phyloP scores from a whole-genome alignment of 2,329 filamentous ascomycete genomes.

The Xylariaceae sp. region DNA sequence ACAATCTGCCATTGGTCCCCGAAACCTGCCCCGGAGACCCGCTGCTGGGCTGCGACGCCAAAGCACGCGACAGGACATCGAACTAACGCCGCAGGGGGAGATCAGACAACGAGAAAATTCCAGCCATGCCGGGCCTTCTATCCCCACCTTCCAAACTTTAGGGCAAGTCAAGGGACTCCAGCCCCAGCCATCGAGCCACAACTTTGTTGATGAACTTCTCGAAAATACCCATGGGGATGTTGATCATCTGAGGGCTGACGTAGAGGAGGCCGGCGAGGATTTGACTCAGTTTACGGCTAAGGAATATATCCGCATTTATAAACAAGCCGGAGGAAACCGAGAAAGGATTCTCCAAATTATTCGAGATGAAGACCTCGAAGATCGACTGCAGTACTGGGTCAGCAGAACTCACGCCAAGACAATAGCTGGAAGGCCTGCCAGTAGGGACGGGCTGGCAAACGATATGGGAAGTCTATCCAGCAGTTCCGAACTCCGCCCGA shows the following conservation, averaged over 20 bases:
- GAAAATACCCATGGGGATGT: not conserved
- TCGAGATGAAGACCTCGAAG: slow-evolving; percentile 60
- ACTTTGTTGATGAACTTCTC: not conserved
- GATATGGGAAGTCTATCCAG: not conserved
- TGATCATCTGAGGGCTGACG: not conserved
- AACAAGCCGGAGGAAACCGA: slow-evolving; percentile 61
- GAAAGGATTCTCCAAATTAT: slow-evolving; percentile 63
- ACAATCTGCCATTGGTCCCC: slow-evolving; percentile 19
- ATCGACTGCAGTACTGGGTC: slow-evolving; percentile 63
- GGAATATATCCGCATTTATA: slow-evolving; percentile 59
- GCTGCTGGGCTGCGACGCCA: slow-evolving; percentile 34
- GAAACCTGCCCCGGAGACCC: slow-evolving; percentile 27
- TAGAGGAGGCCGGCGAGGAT: slow-evolving; percentile 8
- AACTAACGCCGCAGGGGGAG: not conserved
- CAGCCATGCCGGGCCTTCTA: slow-evolving; percentile 2
- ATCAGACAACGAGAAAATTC: slow-evolving; percentile 10
- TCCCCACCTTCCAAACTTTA: not conserved
- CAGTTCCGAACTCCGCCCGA: slow-evolving; percentile 4
- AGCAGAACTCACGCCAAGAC: slow-evolving; percentile 49
- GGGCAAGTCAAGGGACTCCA: slow-evolving; percentile 3
- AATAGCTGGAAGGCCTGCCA: slow-evolving; percentile 4
- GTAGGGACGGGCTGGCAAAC: slow-evolving; percentile 1
- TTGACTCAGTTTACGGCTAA: slow-evolving; percentile 34
- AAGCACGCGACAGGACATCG: slow-evolving; percentile 28
- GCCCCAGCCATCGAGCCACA: not conserved